Evolutionary conservation across 805 yeast species (phyloP).

Genomic region (Brettanomyces anomalus): DNA sequence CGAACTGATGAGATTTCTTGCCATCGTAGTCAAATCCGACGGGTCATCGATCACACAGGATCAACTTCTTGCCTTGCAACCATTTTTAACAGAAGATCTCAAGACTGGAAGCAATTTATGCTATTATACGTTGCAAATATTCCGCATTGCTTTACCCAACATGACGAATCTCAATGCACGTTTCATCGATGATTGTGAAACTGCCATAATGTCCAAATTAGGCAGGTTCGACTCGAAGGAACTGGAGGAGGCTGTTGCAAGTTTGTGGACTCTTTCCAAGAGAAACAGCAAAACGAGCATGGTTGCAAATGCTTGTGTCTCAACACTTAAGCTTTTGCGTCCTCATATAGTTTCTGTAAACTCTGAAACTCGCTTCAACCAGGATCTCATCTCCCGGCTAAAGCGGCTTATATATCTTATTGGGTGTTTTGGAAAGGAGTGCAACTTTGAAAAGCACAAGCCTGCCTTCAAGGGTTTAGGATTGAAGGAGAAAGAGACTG

Average conservation of each 20-base stretch:
- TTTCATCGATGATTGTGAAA: conserved; percentile 41
- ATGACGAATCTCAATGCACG: conserved; percentile 36
- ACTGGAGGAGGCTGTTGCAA: conserved; percentile 65
- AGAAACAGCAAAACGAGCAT: conserved; percentile 37
- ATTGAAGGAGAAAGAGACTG: conserved; percentile 42
- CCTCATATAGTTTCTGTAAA: background rate
- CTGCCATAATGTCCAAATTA: conserved; percentile 42
- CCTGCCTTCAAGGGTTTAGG: conserved; percentile 26
- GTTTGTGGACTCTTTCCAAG: conserved; percentile 48
- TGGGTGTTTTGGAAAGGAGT: conserved; percentile 64
- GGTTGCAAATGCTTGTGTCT: conserved; percentile 53
- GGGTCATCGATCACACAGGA: conserved; percentile 52
- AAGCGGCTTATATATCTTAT: conserved; percentile 51
- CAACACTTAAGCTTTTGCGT: conserved; percentile 48
- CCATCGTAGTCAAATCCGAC: conserved; percentile 46
- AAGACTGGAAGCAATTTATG: conserved; percentile 32
- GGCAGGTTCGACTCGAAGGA: conserved; percentile 55
- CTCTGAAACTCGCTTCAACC: background rate
- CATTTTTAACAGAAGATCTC: conserved; percentile 46
- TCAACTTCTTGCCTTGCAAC: conserved; percentile 57
- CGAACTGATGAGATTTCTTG: conserved; percentile 38
- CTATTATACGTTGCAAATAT: conserved; percentile 44
- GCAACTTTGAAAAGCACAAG: conserved; percentile 40
- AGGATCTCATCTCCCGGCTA: conserved; percentile 34
- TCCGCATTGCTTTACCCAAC: conserved; percentile 39